Conservation (phyloP, 139 green algal species). For the Gonium pectorale region DNA sequence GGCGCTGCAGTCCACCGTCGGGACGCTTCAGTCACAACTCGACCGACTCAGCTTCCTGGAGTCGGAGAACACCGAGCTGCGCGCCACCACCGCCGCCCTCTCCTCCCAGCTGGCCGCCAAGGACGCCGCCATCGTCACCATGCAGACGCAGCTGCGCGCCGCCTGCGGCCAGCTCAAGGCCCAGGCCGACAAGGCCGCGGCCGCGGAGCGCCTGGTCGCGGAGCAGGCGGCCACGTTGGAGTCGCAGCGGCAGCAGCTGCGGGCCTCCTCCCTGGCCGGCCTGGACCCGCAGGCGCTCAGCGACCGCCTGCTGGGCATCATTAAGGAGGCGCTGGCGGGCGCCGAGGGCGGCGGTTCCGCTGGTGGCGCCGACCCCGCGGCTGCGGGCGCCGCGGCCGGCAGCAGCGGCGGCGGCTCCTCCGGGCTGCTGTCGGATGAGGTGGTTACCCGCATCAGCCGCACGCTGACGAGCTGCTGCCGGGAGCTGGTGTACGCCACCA, state of each 20-base stretch:
- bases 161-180: background rate
- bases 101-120: conserved; percentile 5
- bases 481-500: conserved; percentile 44
- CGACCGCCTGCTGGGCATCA: conserved; percentile 39
- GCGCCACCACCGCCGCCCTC: conserved; percentile 31
- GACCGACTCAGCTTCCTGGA: conserved; percentile 42
- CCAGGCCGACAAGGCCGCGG: conserved; percentile 7
- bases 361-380: background rate
- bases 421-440: conserved; percentile 34
- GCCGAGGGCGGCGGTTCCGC: background rate
- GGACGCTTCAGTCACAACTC: conserved; percentile 40
- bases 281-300: conserved; percentile 22
- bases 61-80: conserved; percentile 41
- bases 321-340: conserved; percentile 43
- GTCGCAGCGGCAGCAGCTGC: conserved; percentile 32
- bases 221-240: conserved; percentile 31
- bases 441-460: conserved; percentile 49
- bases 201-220: conserved; percentile 26
- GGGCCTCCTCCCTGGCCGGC: background rate
- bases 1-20: conserved; percentile 50
- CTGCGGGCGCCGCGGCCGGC: background rate
- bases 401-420: background rate
- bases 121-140: background rate
- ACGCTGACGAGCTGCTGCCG: conserved; percentile 48
- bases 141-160: conserved; percentile 21